A percentile compares a stretch with the other conserved stretches of the same genome.
Conservation (phyloP, 2,329 filamentous ascomycete genomes). For the Penicillium sp. region DNA sequence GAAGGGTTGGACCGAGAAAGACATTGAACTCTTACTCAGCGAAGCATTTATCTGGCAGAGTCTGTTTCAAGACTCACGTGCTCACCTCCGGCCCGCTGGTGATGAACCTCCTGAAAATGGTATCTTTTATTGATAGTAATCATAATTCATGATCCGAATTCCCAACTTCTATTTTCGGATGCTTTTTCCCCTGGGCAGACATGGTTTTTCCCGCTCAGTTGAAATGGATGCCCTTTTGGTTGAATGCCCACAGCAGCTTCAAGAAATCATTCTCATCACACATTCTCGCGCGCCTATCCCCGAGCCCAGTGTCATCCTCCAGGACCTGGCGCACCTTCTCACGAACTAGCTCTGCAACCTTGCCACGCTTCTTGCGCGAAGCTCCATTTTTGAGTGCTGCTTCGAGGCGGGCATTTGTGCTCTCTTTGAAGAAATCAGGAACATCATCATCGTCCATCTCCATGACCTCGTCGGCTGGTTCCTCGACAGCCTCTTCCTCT, state of each 20-base stretch:
- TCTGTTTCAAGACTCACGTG: conserved; percentile 88
- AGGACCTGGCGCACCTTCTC: conserved; percentile 84
- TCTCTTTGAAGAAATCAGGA: conserved; percentile 81
- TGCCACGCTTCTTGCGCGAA: conserved; percentile 70
- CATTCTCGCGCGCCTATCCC: conserved; percentile 76
- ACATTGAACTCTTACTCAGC: conserved; percentile 90
- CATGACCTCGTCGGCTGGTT: conserved; percentile 53
- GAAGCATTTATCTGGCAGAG: conserved; percentile 99
- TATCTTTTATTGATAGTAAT: conserved; percentile 36
- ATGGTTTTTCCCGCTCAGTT: conserved; percentile 48
- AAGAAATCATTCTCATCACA: conserved; percentile 94
- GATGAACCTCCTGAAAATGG: conserved; percentile 35
- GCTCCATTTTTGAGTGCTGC: conserved; percentile 49
- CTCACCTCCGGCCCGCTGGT: conserved; percentile 62
- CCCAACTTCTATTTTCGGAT: conserved; percentile 12
- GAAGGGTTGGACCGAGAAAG: conserved; percentile 92
- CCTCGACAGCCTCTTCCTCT: conserved; percentile 32
- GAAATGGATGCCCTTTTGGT: conserved; percentile 91
- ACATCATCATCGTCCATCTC: conserved; percentile 60
- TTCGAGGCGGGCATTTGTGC: conserved; percentile 33
- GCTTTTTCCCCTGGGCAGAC: conserved; percentile 7
- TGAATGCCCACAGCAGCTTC: conserved; percentile 76
- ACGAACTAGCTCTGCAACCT: conserved; percentile 75
- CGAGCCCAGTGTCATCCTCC: conserved; percentile 73
- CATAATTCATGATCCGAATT: conserved; percentile 31